Conservation (phyloP, 2,329 filamentous ascomycete species). For the Hymenoscyphus fraxineus region DNA sequence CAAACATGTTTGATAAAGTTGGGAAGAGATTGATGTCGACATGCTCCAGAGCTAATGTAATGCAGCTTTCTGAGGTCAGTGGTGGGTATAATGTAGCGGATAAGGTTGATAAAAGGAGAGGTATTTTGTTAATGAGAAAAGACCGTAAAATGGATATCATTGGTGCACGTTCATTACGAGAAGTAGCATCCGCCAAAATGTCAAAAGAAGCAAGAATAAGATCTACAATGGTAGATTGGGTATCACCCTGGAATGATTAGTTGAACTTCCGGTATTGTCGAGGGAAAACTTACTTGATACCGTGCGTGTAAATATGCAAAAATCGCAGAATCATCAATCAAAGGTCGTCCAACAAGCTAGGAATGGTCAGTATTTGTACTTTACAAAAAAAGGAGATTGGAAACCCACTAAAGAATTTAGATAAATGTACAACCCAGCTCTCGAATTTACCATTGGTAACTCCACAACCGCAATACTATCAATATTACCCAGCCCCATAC, state of each 20-base stretch:
- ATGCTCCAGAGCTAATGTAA: conserved; percentile 61
- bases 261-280: background rate
- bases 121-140: conserved; percentile 75
- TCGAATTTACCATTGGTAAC: conserved; percentile 67
- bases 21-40: conserved; percentile 62
- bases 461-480: conserved; percentile 50
- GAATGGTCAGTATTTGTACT: background rate
- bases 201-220: conserved; percentile 88
- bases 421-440: conserved; percentile 81
- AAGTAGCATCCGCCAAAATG: conserved; percentile 79
- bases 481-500: conserved; percentile 47
- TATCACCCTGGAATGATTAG: conserved; percentile 58
- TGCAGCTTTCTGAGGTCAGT: conserved; percentile 59
- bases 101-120: conserved; percentile 56
- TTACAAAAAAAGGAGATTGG: background rate
- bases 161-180: conserved; percentile 58
- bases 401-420: conserved; percentile 71
- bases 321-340: conserved; percentile 76
- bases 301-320: conserved; percentile 79
- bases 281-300: conserved; percentile 61
- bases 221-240: conserved; percentile 73
- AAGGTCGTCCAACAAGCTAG: conserved; percentile 74
- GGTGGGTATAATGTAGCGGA: conserved; percentile 54
- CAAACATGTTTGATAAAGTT: conserved; percentile 60
- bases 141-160: conserved; percentile 73